Base-by-base conservation (phyloP, 306 rosid species). In the Dryas octopetala region DNA sequence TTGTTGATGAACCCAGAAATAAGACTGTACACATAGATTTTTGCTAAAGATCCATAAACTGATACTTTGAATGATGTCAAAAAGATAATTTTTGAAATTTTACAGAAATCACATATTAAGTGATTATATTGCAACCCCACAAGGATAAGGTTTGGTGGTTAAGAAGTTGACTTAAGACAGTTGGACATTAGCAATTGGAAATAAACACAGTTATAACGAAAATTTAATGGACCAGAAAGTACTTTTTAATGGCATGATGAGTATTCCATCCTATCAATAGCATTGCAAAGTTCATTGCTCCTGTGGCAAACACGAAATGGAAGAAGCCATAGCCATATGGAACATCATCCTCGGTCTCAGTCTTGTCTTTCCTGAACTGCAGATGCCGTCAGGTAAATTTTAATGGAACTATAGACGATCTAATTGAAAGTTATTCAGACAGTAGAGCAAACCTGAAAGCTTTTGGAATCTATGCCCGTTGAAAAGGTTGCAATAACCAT, bases 221-320 rank as follows among this genome's bases (percentile, higher is more conserved):
- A 52, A 1, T 38, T 51, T 32, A 32, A 32, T 32, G 38, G 38
- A 47, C 68, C 26, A 59, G 64, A 66, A 65, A 65, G 43, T 87
- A 91, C 99, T 83, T 89, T 84, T 72, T 85, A 86, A 96, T 96
- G 48, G 86, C 64, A 74, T 86, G 98, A 60, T 96, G 89, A 78
- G 91, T 81, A 70, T 90, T 89, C 99, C 99, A 96, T 76, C 99
- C 95, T 59, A 89, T 82, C 81, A 96, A 82, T 26, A 96, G 87
- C 99, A 96, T 96, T 7, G 98, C 99, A 66, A 96, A 96, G 88
- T 96, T 92, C 99, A 96, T 96, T 51, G 99, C 98, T 68, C 99
- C 99, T 0, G 97, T 90, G 48, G 99, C 97, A 50, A 96, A 96
- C 70, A 96, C 99, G 59, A 96, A 85, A 77, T 96, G 99, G 81